Evolutionary conservation across 805 yeast genomes (phyloP).

Genomic region (Starmerella ratchasimensis): DNA sequence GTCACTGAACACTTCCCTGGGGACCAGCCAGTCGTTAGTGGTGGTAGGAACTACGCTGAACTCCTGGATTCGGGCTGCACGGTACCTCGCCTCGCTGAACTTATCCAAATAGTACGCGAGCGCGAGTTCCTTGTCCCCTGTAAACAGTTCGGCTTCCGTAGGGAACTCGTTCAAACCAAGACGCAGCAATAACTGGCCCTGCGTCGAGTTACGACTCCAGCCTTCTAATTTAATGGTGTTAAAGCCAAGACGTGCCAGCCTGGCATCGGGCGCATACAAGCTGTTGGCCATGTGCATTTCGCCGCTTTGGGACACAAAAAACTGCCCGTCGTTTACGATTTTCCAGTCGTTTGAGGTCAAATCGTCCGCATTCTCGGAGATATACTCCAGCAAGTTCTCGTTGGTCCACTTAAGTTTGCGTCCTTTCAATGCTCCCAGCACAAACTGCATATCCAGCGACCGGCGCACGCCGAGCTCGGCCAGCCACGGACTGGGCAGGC

Average conservation of each 20-base stretch:
- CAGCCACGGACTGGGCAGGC: constrained; percentile 20
- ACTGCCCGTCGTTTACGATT: constrained; percentile 21
- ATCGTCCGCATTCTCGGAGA: constrained; percentile 20
- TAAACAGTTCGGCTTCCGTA: constrained; percentile 18
- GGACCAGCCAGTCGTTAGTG: too few relatives aligned
- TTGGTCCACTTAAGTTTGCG: constrained; percentile 25
- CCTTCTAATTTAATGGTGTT: constrained; percentile 22
- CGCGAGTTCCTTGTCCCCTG: constrained; percentile 13
- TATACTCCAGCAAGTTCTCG: constrained; percentile 26
- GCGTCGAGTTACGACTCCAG: constrained; percentile 22
- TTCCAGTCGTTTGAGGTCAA: constrained; percentile 25
- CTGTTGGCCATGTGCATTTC: constrained; percentile 3
- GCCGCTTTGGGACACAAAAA: constrained; percentile 19
- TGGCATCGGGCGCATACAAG: constrained; percentile 25
- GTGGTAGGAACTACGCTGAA: constrained; percentile 20
- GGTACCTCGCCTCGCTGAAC: constrained; percentile 19
- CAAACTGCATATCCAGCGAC: constrained; percentile 29
- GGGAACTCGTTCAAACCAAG: constrained; percentile 26
- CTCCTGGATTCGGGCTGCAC: constrained; percentile 1
- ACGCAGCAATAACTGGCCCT: constrained; percentile 22
- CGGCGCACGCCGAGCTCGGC: constrained; percentile 26
- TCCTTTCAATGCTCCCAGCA: constrained; percentile 24
- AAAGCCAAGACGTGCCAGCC: constrained; percentile 22
- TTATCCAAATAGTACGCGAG: constrained; percentile 23
- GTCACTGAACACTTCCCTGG: too few relatives aligned